A percentile compares a stretch with the other conserved stretches of the same genome.
Evolutionary conservation across 345 rosid genomes (phyloP).

Genomic region (Gossypium anomalum): DNA sequence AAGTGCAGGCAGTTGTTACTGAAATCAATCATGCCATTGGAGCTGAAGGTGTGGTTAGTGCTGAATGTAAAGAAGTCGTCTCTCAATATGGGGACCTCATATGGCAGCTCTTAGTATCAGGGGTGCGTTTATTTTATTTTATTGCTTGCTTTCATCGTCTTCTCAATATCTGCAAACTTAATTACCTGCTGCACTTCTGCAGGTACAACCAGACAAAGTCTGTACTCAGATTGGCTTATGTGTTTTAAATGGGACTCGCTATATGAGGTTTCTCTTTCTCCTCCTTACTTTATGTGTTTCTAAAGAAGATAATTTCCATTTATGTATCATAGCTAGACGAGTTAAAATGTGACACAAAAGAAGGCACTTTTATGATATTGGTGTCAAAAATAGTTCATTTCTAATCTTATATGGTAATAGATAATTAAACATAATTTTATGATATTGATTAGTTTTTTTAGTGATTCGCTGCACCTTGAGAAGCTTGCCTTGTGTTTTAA

Average conservation of each 20-base stretch:
- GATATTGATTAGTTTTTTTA: background rate
- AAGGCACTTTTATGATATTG: background rate
- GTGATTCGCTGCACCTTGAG: background rate
- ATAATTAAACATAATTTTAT: background rate
- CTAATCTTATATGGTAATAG: no score
- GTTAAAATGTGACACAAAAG: no score
- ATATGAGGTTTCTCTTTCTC: slow-evolving; percentile 29
- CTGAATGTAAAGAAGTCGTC: slow-evolving; percentile 65
- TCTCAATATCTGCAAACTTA: background rate
- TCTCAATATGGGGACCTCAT: slow-evolving; percentile 64
- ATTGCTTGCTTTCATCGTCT: background rate
- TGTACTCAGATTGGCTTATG: slow-evolving; percentile 66
- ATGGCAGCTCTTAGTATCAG: slow-evolving; percentile 67
- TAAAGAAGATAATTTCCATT: no score
- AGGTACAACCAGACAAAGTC: slow-evolving; percentile 53
- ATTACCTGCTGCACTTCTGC: background rate
- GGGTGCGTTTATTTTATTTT: slow-evolving; percentile 35
- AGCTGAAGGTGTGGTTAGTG: slow-evolving; percentile 60
- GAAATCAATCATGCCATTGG: slow-evolving; percentile 82
- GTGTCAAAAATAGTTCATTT: background rate
- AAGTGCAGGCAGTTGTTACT: slow-evolving; percentile 49
- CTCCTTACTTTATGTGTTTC: background rate
- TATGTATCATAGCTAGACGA: no score
- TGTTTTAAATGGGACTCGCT: slow-evolving; percentile 16
- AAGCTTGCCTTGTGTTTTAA: background rate